These are phyloP conservation scores for Penicillium cinerascens DNA, from an alignment of 495 filamentous ascomycete species.

Conservation along the genomic window DNA sequence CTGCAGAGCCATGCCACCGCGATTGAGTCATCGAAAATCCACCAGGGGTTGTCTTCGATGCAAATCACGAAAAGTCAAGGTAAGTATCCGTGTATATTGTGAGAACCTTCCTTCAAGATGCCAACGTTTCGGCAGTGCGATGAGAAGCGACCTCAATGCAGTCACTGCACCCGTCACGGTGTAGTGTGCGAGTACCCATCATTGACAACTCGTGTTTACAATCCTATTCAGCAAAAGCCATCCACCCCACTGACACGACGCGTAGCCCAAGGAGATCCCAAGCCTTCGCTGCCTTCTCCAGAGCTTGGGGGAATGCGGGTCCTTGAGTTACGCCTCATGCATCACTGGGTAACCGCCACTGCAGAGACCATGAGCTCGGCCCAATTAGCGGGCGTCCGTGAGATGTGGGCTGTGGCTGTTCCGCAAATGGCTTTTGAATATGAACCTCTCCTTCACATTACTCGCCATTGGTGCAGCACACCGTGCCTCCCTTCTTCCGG, in stretches of 20 bases:
- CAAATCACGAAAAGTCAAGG: conserved; percentile 46
- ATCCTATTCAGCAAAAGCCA: conserved; percentile 4
- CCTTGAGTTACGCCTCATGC: conserved; percentile 20
- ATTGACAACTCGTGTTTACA: conserved; percentile 13
- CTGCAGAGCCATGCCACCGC: conserved; percentile 13
- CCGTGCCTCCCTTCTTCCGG: conserved; percentile 14
- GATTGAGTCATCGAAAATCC: conserved; percentile 40
- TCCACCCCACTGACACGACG: not conserved
- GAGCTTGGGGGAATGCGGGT: conserved; percentile 12
- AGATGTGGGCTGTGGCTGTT: conserved; percentile 20
- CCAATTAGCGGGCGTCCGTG: conserved; percentile 7
- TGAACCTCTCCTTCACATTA: conserved; percentile 23
- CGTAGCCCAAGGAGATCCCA: not conserved
- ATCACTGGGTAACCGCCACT: conserved; percentile 20
- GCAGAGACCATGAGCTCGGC: conserved; percentile 22
- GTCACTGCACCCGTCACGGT: conserved; percentile 18
- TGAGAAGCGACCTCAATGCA: conserved; percentile 18
- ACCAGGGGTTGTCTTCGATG: conserved; percentile 44
- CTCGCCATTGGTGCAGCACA: conserved; percentile 21
- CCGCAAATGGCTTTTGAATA: conserved; percentile 26
- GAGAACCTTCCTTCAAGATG: not conserved
- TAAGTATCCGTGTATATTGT: conserved; percentile 1
- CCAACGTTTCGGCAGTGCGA: conserved; percentile 11
- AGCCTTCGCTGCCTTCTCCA: conserved; percentile 5
- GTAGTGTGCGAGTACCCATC: conserved; percentile 15